These are phyloP conservation scores for Cymbopogon flexuosus DNA, from an alignment of 202 grass and related monocot genomes.

Conservation along the genomic window DNA sequence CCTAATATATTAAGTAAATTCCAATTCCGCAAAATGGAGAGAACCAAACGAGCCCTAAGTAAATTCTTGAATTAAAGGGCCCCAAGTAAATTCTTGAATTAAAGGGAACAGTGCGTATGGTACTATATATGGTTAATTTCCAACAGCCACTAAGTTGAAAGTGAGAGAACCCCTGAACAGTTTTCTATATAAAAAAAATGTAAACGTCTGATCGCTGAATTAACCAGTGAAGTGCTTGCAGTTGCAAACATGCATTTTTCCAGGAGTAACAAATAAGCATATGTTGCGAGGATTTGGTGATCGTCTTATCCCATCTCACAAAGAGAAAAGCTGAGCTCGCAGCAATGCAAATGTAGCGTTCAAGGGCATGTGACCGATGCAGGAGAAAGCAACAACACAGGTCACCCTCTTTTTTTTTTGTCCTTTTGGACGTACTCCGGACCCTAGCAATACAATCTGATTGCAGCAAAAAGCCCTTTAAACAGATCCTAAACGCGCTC, in stretches of 20 bases:
- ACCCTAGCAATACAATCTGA: not conserved
- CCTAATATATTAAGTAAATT: too few species aligned
- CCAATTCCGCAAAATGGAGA: too few species aligned
- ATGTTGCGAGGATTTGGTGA: not conserved
- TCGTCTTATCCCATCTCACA: not conserved
- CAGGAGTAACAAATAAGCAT: not conserved
- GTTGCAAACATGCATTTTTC: not conserved
- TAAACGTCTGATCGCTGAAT: too few species aligned
- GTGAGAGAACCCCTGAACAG: too few species aligned
- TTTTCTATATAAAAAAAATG: too few species aligned
- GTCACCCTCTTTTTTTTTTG: not conserved
- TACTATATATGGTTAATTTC: too few species aligned
- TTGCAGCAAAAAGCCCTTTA: constrained; percentile 21
- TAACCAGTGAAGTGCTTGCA: too few species aligned
- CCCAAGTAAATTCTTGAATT: too few species aligned
- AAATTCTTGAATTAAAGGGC: too few species aligned
- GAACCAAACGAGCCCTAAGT: too few species aligned
- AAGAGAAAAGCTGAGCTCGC: not conserved
- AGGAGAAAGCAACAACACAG: constrained; percentile 45
- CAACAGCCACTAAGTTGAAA: too few species aligned
- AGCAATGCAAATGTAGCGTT: not conserved
- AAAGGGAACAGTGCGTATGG: too few species aligned
- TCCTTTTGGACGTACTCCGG: not conserved
- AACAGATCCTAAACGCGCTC: constrained; percentile 7
- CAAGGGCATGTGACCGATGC: constrained; percentile 36